A percentile compares a stretch with the other conserved stretches of the same genome.
These are phyloP conservation scores for Pugionium cornutum DNA, from an alignment of 345 rosid species.

Conservation along the genomic window DNA sequence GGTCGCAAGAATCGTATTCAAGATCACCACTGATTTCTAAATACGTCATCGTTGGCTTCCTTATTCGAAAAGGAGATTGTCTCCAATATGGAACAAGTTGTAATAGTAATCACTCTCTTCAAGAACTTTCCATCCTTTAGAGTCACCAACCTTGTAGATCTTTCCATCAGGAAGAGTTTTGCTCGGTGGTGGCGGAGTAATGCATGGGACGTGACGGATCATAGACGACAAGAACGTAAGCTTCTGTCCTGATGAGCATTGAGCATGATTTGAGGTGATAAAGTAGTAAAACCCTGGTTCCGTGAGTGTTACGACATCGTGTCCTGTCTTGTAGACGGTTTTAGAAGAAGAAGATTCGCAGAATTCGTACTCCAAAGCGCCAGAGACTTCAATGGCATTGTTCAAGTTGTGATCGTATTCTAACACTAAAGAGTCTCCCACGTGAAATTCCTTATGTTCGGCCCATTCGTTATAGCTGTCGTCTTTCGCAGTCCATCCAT, in stretches of 20 bases:
- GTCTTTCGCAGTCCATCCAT: not conserved
- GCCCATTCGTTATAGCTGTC: no score
- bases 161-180: no score
- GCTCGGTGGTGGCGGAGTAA: slow-evolving; percentile 7
- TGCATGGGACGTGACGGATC: no score
- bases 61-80: not conserved
- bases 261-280: not conserved
- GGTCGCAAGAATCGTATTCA: no score
- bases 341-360: not conserved
- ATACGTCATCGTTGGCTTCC: not conserved
- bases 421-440: not conserved
- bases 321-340: not conserved
- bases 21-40: no score
- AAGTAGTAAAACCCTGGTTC: not conserved
- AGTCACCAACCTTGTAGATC: not conserved
- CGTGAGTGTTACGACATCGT: not conserved
- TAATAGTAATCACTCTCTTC: no score
- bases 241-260: not conserved
- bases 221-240: not conserved
- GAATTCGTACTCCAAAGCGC: not conserved
- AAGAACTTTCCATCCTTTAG: not conserved
- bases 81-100: slow-evolving; percentile 8
- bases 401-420: not conserved
- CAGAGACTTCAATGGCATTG: not conserved
- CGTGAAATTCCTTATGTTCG: slow-evolving; percentile 8